Conservation (phyloP, 148 eudicot species). For the Vaccinium myrtillus region DNA sequence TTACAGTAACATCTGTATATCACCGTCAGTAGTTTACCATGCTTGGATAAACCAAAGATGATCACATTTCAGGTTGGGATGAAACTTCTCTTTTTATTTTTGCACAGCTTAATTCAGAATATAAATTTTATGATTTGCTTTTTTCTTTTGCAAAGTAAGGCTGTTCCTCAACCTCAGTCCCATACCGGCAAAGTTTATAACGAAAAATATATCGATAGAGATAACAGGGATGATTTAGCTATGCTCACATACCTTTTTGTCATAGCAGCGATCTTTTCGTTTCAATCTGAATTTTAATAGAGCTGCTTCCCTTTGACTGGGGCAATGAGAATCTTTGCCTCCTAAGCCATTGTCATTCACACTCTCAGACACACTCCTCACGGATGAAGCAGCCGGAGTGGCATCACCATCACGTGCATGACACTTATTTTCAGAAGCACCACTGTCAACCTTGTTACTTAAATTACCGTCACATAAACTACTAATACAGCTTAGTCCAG, state of each 20-base stretch:
- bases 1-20: too few species aligned
- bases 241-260: constrained; percentile 65
- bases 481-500: constrained; percentile 61
- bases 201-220: constrained; percentile 11
- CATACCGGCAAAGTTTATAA: neutral
- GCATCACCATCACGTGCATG: constrained; percentile 27
- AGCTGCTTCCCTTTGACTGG: constrained; percentile 72
- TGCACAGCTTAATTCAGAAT: neutral
- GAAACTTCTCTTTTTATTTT: neutral
- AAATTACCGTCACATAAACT: constrained; percentile 39
- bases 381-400: constrained; percentile 16
- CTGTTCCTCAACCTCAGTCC: neutral
- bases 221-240: neutral
- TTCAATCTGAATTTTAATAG: constrained; percentile 75
- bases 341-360: constrained; percentile 17
- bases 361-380: constrained; percentile 35
- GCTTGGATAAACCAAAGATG: neutral
- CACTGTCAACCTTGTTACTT: constrained; percentile 31
- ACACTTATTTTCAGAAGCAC: constrained; percentile 25
- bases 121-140: neutral
- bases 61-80: neutral
- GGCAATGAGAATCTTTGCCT: constrained; percentile 30
- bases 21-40: neutral
- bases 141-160: neutral
- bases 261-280: constrained; percentile 92